These are phyloP conservation scores for Tricholoma matsutake DNA, from an alignment of 768 basidiomycete species.

Conservation along the genomic window DNA sequence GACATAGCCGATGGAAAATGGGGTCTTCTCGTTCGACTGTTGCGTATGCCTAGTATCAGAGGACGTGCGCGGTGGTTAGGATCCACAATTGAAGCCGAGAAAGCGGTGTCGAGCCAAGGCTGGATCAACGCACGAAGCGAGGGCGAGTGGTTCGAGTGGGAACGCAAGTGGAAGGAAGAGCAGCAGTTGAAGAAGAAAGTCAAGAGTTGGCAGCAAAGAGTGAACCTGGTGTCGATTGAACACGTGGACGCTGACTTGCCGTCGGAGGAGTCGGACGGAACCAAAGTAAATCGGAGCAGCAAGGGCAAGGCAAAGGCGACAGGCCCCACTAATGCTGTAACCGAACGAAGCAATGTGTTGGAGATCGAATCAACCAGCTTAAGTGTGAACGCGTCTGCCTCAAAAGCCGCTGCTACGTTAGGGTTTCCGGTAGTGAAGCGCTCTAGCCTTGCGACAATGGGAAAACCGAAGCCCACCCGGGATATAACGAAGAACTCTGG, in stretches of 20 bases:
- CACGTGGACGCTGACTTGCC: conserved; percentile 9
- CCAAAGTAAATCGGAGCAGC: background rate
- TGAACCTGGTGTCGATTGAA: conserved; percentile 8
- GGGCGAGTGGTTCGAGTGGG: conserved; percentile 47
- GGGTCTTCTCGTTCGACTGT: conserved; percentile 36
- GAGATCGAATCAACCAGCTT: conserved; percentile 6
- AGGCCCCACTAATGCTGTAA: background rate
- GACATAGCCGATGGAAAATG: conserved; percentile 47
- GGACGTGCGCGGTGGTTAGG: conserved; percentile 33
- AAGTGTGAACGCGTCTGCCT: background rate
- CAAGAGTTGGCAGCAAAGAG: conserved; percentile 23
- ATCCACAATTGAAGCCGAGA: conserved; percentile 18
- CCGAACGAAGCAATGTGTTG: background rate
- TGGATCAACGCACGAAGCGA: conserved; percentile 44
- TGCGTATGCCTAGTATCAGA: conserved; percentile 39
- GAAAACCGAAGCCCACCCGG: conserved; percentile 20
- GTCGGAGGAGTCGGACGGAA: conserved; percentile 2
- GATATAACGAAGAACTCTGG: background rate
- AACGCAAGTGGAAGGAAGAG: conserved; percentile 31
- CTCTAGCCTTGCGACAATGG: conserved; percentile 16
- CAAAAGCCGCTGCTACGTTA: conserved; percentile 29
- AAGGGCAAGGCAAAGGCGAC: background rate
- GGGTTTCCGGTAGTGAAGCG: conserved; percentile 46
- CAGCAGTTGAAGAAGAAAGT: conserved; percentile 22
- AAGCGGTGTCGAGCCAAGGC: conserved; percentile 22